Base-by-base conservation (phyloP, 2,329 filamentous ascomycete species). In the Zymoseptoria tritici region DNA sequence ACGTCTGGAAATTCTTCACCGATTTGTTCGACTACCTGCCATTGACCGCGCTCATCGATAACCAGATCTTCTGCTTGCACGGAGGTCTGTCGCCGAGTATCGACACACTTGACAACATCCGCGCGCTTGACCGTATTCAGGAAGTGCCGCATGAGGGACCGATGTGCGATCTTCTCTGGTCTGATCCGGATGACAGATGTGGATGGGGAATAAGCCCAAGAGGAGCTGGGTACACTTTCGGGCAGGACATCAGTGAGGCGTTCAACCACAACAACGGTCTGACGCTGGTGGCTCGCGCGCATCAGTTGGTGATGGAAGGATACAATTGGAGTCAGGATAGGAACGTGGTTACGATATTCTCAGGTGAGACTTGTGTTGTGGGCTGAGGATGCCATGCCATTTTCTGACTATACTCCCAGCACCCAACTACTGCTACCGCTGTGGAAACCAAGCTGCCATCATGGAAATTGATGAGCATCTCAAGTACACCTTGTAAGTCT, bases 391-490 rank as follows among this genome's bases (percentile, higher is more conserved):
- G 76, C 13, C 13, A 16, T 4, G 36, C 13, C 13, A 6, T 13
- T 46, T 2, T 54, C 73, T 77, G 58, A 77, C 68, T 51, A 19
- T 8, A 4, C n/a, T 26, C n/a, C 49, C 62, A 81, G 79, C 79
- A 67, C 79, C 79, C 49, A 81, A 83, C 68, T 99, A 99, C 82
- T 99, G 93, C 81, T 97, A 99, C 83, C 86, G 94, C 76, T 99
- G 94, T 74, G 94, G 94, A 73, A 99, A 99, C 78, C 94, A 97
- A 78, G 94, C 94, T 59, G 94, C 94, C n/a, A 97, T 99, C 76
- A 99, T 99, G 94, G 94, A 97, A 79, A 99, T 99, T 76, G 94
- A 97, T 68, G 94, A 99, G 79, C 92, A 97, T 76, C 80, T 99
- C 74, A 97, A 99, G 82, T 99, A 97, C 79, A 97, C 94, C 72